Base-by-base conservation (phyloP, 2,329 filamentous ascomycete species). In the Curvularia spicifera region DNA sequence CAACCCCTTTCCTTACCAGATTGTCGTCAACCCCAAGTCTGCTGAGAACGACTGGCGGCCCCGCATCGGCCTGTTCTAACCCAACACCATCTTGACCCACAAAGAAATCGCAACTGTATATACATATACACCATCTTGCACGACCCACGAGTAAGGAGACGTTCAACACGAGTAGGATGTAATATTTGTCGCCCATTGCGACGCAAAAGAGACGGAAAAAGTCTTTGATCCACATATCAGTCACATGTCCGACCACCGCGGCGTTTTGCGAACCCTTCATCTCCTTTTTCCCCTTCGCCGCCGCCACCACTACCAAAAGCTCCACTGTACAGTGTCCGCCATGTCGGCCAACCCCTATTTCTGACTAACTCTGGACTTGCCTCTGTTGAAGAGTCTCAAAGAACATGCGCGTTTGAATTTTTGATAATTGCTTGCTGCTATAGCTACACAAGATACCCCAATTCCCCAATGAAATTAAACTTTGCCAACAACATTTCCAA, bases 1-100 rank as follows among this genome's bases (percentile, higher is more conserved):
- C 47, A 98, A 98, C 76, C 94, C 95, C 0, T 99, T 98, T 72
- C 94, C 94, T 0, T 98, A 96, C 78, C 90, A 93, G 77, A 96
- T 98, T 73, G 85, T 89, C 60, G 87, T 98, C 58, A 95, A 96
- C 73, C 91, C 91, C 56, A 91, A 91, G 71, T 47, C 71, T 28
- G 63, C 64, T 20, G 88, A 90, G 33, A 73, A 65, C 51, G 85
- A 89, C 51, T 94, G 92, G 91, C 87, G 91, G 48, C 86, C 89
- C 56, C 84, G 91, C 39, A 92, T 94, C 79, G 90, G 91, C 40
- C 61, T 75, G 4, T 76, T 76, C 57, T 75, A 55, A 67, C 48
- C 42, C 28, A 12, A 45, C 20, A 42, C 22, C 29, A 33, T 12
- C 44, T 29, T 24, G 43, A 26, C 9, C 7, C 29, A 12, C 13